Evolutionary conservation across 495 filamentous ascomycete genomes (phyloP).

Genomic region (Filosporella fistucella): DNA sequence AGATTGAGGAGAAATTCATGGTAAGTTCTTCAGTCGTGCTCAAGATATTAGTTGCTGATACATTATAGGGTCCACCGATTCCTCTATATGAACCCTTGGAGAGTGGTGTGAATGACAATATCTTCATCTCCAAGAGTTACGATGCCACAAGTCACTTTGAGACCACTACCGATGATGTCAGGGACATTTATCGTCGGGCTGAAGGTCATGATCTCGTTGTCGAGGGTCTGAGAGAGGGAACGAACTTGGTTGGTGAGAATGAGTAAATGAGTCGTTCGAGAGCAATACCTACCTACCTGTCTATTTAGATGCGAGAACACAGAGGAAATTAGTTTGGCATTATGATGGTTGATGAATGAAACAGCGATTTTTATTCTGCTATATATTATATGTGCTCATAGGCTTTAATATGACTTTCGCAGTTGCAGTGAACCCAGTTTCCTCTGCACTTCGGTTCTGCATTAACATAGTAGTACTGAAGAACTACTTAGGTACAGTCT

Average conservation of each 20-base stretch:
- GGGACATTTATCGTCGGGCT: slow-evolving; percentile 85
- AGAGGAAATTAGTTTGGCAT: too few relatives aligned
- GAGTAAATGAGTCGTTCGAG: too few relatives aligned
- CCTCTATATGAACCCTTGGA: slow-evolving; percentile 90
- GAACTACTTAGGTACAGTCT: too few relatives aligned
- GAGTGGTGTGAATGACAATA: slow-evolving; percentile 79
- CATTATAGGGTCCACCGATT: slow-evolving; percentile 65
- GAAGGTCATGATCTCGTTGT: slow-evolving; percentile 82
- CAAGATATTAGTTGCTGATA: slow-evolving; percentile 12
- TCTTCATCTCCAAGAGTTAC: slow-evolving; percentile 98
- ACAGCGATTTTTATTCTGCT: too few relatives aligned
- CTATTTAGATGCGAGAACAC: too few relatives aligned
- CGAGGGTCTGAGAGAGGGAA: slow-evolving; percentile 51
- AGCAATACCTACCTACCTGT: too few relatives aligned
- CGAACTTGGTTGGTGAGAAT: slow-evolving; percentile 47
- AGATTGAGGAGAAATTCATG: slow-evolving; percentile 97
- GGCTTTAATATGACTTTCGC: too few relatives aligned
- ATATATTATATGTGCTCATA: too few relatives aligned
- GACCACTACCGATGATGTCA: slow-evolving; percentile 84
- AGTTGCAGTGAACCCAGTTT: too few relatives aligned
- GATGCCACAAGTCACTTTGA: slow-evolving; percentile 98
- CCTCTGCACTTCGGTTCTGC: too few relatives aligned
- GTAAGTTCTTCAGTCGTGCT: slow-evolving; percentile 26
- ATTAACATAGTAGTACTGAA: too few relatives aligned
- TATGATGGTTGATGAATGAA: too few relatives aligned